Base-by-base conservation (phyloP, 1,284 basidiomycete genomes). In the Puccinia polysora region DNA sequence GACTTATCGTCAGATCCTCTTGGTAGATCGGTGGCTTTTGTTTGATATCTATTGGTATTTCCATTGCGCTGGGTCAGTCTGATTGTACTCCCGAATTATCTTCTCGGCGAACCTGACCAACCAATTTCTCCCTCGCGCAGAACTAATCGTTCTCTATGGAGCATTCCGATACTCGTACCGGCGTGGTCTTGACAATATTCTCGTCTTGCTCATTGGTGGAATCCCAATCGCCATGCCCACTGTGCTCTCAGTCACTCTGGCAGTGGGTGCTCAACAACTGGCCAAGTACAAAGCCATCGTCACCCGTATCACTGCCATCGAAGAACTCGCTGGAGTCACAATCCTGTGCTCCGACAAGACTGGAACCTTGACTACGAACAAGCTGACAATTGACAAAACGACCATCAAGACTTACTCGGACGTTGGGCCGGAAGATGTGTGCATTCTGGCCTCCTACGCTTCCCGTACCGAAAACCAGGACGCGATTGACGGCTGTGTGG, bases 401-500 rank as follows among this genome's bases (percentile, higher is more conserved):
- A 93, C 91, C 77, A 89, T 97, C 82, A 88, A 89, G 79, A 92
- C 89, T 34, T 97, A 97, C 82, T 88, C 89, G 74, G 86, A 89
- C 75, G 94, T 91, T 86, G 87, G 86, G 71, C 84, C 88, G 50
- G 90, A 95, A 71, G 91, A 95, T 76, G 89, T 96, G 80, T 87
- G 95, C 81, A 88, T 95, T 73, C 86, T 95, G 76, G 88, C 93
- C 64, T 91, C 93, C 65, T 97, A 97, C 81, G 90, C 91, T 58
- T 97, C 93, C 69, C 92, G 93, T 82, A 94, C 91, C 67, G 93
- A 97, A 86, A 97, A 97, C 85, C 91, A 94, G 85, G 95, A 97
- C 79, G 92, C 94, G 73, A 97, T 97, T 77, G 94, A 97, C 81
- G 81, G 84, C 36, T 92, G 89, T 77, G 89, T 96, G 75, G 89